A percentile compares a stretch with the other conserved stretches of the same genome.
Conservation (phyloP, 768 basidiomycete genomes). For the Wakefieldia striispora region DNA sequence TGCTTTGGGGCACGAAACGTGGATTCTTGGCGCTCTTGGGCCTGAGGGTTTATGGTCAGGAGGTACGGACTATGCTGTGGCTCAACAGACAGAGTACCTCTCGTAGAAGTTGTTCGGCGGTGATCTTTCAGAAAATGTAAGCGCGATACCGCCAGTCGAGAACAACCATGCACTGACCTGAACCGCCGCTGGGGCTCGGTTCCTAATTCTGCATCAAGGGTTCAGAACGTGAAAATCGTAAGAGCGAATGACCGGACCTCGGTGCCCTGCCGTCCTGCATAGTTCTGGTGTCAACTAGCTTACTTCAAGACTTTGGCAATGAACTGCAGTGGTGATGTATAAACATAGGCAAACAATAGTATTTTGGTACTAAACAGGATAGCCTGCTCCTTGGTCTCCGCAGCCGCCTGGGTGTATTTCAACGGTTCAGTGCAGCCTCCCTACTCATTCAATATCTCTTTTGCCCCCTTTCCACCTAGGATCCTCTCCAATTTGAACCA, state of each 20-base stretch:
- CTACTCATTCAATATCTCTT: conserved; percentile 10
- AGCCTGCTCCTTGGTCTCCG: too few relatives aligned
- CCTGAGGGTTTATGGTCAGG: conserved; percentile 43
- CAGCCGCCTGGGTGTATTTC: too few relatives aligned
- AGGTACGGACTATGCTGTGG: not conserved
- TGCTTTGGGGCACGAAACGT: conserved; percentile 91
- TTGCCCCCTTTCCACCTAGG: conserved; percentile 25
- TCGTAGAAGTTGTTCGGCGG: conserved; percentile 95
- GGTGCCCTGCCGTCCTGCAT: conserved; percentile 86
- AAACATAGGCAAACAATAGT: conserved; percentile 20
- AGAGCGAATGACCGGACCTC: conserved; percentile 42
- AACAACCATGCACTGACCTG: conserved; percentile 52
- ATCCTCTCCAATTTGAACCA: conserved; percentile 86
- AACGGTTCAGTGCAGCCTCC: too few relatives aligned
- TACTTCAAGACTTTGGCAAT: too few relatives aligned
- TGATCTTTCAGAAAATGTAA: conserved; percentile 61
- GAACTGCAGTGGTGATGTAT: not conserved
- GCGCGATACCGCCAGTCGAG: not conserved
- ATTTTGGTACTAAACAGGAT: too few relatives aligned
- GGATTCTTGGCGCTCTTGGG: conserved; percentile 96
- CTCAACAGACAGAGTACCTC: conserved; percentile 52
- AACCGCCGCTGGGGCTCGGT: conserved; percentile 90
- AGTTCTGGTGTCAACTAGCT: not conserved
- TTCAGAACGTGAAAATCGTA: not conserved
- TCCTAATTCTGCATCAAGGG: conserved; percentile 72